Evolutionary conservation across 148 eudicot genomes (phyloP), one percentile per base, ranked within the genome.

Genomic region (Cornus florida): DNA sequence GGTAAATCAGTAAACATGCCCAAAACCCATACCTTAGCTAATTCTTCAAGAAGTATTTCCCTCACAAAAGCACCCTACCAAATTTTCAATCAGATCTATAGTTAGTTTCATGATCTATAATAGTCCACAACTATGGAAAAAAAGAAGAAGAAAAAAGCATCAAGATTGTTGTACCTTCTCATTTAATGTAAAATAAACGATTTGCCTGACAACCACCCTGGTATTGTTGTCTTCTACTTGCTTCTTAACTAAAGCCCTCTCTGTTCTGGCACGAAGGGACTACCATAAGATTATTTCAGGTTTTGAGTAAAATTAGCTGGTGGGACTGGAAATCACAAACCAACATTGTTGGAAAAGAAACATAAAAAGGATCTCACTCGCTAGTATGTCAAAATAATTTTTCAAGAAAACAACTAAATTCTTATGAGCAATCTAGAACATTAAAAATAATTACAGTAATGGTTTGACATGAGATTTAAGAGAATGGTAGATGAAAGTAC

Each of bases 181-280:
- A 48, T 89, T 82, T 79, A 95, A 86, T 17, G 93, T 84, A 78
- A 93, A 93, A 43, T 92, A 89, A 73, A 95, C 82, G 75, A 93
- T 78, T 82, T 95, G 93, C 83, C 83, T 93, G 78, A 88, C 82
- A 74, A 75, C 84, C 35, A 84, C 64, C 78, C 1, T 28, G 1
- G 28, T 28, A 28, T 28, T 28, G 28, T 28, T 28, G 28, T 28
- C 28, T 28, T 28, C 77, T 59, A 65, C 82, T 74, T 85, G 73
- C 73, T 86, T 83, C 74, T 80, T 79, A 70, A 81, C 87, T 80
- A 80, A 67, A 2, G 87, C 75, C 82, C 82, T 90, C 71, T 90
- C 93, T 67, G 89, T 90, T 89, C 78, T 92, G 80, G 98, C 98
- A 81, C 97, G 97, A 38, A 83, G 91, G 75, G 97, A 89, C 98